Evolutionary conservation across 2,329 filamentous ascomycete species (phyloP).

Genomic region (Chaetomiaceae sp.): DNA sequence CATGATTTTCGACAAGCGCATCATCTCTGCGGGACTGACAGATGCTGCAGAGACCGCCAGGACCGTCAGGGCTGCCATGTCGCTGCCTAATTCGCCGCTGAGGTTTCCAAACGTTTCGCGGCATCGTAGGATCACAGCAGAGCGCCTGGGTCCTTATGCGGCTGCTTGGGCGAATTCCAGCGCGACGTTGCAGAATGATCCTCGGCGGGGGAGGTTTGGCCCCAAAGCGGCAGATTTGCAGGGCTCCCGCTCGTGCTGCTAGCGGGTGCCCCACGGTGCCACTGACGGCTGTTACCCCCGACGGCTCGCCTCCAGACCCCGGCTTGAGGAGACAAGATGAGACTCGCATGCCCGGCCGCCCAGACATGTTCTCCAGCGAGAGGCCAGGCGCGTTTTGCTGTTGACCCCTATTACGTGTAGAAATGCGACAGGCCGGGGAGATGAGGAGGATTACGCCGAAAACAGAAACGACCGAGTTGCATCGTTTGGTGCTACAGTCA

Average conservation of each 20-base stretch:
- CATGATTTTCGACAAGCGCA: constrained; percentile 10
- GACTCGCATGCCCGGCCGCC: constrained; percentile 19
- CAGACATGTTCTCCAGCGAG: constrained; percentile 2
- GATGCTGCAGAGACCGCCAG: constrained; percentile 19
- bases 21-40: constrained; percentile 23
- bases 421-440: background rate
- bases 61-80: constrained; percentile 14
- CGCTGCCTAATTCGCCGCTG: constrained; percentile 14
- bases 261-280: constrained; percentile 20
- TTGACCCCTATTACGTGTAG: constrained; percentile 1
- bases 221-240: constrained; percentile 20
- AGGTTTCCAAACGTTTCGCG: constrained; percentile 23
- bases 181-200: constrained; percentile 23
- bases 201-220: constrained; percentile 11
- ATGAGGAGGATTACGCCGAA: background rate
- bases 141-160: constrained; percentile 15
- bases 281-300: constrained; percentile 15
- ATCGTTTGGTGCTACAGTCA: background rate
- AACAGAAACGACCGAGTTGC: background rate
- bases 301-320: constrained; percentile 29
- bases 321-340: constrained; percentile 25
- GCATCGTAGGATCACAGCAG: constrained; percentile 9
- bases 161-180: constrained; percentile 9
- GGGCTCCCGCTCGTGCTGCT: constrained; percentile 10
- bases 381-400: background rate